These are phyloP conservation scores for Aspergillus nidulans DNA, from an alignment of 495 filamentous ascomycete species.

Conservation along the genomic window DNA sequence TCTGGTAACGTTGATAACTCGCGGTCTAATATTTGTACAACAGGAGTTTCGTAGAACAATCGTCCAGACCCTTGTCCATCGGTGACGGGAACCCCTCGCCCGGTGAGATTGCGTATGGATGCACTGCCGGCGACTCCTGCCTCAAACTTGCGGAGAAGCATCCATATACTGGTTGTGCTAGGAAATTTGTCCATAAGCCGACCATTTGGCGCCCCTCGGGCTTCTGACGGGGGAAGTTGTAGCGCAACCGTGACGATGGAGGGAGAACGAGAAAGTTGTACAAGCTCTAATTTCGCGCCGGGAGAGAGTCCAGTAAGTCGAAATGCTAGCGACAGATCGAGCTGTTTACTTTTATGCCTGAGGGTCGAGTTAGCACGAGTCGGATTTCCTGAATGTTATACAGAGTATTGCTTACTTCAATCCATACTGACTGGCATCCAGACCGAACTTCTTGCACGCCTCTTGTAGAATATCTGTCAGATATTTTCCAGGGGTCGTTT, in stretches of 20 bases:
- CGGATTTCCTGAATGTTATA: neutral
- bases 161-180: slow-evolving; percentile 80
- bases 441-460: slow-evolving; percentile 73
- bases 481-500: slow-evolving; percentile 73
- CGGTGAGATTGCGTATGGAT: slow-evolving; percentile 69
- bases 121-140: slow-evolving; percentile 52
- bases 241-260: slow-evolving; percentile 80
- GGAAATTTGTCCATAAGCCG: slow-evolving; percentile 79
- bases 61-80: slow-evolving; percentile 62
- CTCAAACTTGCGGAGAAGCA: slow-evolving; percentile 84
- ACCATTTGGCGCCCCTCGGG: slow-evolving; percentile 47
- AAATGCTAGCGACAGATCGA: slow-evolving; percentile 79
- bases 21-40: slow-evolving; percentile 74
- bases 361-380: slow-evolving; percentile 12
- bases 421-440: slow-evolving; percentile 67
- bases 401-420: slow-evolving; percentile 61
- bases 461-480: slow-evolving; percentile 80
- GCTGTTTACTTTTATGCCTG: slow-evolving; percentile 73
- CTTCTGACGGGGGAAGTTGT: slow-evolving; percentile 68
- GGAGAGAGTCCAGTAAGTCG: slow-evolving; percentile 81
- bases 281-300: slow-evolving; percentile 88
- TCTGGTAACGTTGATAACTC: slow-evolving; percentile 72
- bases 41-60: slow-evolving; percentile 80
- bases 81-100: slow-evolving; percentile 59
- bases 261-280: slow-evolving; percentile 76